Conservation (phyloP, 371 early-diverging fungal species). For the Rhizopus sp. region DNA sequence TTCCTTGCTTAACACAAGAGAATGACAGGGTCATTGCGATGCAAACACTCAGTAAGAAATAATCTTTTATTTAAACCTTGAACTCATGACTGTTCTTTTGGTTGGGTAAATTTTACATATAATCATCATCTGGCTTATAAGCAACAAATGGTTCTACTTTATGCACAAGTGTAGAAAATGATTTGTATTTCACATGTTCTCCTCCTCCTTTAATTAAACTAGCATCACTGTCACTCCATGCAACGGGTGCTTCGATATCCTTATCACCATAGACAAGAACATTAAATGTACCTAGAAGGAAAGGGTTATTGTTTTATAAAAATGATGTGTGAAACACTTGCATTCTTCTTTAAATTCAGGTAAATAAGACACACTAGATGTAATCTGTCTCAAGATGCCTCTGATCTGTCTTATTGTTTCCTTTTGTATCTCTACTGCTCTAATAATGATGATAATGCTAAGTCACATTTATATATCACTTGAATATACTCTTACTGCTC, state of each 20-base stretch:
- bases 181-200: constrained; percentile 80
- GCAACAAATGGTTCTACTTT: constrained; percentile 85
- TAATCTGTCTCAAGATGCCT: constrained; percentile 89
- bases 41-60: too few species aligned
- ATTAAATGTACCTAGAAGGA: constrained; percentile 74
- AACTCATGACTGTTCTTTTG: too few species aligned
- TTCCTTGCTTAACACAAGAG: too few species aligned
- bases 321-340: constrained; percentile 33
- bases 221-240: constrained; percentile 87
- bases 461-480: constrained; percentile 30
- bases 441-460: constrained; percentile 16
- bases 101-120: too few species aligned
- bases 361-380: constrained; percentile 85
- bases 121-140: constrained; percentile 58
- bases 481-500: constrained; percentile 17
- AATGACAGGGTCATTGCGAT: too few species aligned
- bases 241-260: constrained; percentile 82
- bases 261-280: constrained; percentile 87
- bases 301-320: background rate
- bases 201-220: constrained; percentile 74
- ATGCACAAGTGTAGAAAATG: constrained; percentile 83
- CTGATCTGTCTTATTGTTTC: constrained; percentile 64
- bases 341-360: constrained; percentile 89
- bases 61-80: too few species aligned
- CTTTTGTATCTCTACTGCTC: constrained; percentile 63